Percentiles rank a stretch among this genome's conserved stretches.
Evolutionary conservation across 75 land plant genomes (phyloP).

Genomic region (Larix kaempferi): DNA sequence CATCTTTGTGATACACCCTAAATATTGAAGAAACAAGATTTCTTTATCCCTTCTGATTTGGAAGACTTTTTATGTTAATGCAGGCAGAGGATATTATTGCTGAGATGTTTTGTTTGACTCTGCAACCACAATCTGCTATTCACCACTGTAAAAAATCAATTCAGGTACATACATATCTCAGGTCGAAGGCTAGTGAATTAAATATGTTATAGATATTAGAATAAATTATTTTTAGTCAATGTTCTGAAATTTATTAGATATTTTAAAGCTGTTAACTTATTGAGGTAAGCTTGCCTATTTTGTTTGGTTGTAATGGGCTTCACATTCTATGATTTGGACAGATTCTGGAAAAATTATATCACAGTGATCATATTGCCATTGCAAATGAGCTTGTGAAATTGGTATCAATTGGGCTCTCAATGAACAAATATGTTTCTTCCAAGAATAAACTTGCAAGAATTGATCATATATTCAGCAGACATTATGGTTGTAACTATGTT

Average conservation of each 20-base stretch:
- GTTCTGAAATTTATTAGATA: not conserved
- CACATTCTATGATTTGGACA: slow-evolving; percentile 15
- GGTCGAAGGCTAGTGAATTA: not conserved
- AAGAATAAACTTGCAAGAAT: slow-evolving; percentile 23
- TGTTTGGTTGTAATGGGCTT: not conserved
- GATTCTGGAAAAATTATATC: slow-evolving; percentile 80
- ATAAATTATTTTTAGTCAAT: not conserved
- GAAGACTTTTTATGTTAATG: slow-evolving; percentile 9
- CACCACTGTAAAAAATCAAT: slow-evolving; percentile 60
- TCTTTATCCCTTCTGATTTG: not conserved
- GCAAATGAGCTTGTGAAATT: slow-evolving; percentile 80
- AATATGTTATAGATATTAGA: not conserved
- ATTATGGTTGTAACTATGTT: slow-evolving; percentile 51
- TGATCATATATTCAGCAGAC: slow-evolving; percentile 29
- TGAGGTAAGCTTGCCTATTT: not conserved
- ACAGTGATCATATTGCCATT: slow-evolving; percentile 59
- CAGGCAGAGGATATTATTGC: slow-evolving; percentile 79
- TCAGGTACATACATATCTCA: slow-evolving; percentile 36
- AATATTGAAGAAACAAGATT: not conserved
- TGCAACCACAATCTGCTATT: slow-evolving; percentile 42
- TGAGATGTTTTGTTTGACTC: slow-evolving; percentile 43
- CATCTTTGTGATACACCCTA: not conserved
- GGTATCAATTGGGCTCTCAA: slow-evolving; percentile 38
- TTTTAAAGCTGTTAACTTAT: not conserved
- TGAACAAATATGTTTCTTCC: slow-evolving; percentile 23